Base-by-base conservation (phyloP, 2,329 filamentous ascomycete genomes). In the Colletotrichum brevisporum region DNA sequence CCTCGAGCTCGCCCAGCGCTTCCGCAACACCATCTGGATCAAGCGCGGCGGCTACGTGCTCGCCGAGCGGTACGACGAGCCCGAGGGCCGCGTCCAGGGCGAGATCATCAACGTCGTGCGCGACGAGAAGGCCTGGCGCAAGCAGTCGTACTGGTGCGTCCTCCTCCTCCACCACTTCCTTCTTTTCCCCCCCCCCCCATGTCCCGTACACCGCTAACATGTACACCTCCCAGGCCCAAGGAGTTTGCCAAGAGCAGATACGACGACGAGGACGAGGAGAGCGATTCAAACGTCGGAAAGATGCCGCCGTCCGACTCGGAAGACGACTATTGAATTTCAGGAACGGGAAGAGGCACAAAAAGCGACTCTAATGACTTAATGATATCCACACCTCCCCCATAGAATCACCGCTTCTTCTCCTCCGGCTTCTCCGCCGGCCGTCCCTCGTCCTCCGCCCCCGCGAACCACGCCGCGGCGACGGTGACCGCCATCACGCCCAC, bases 21-120 rank as follows among this genome's bases (percentile, higher is more conserved):
- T 98, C 78, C 92, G 95, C 70, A 96, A 94, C 72, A 96, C 94
- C 2, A 94, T 98, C 72, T 98, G 94, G 93, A 92, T 98, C 79
- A 95, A 93, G 80, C 90, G 94, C 18, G 93, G 94, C 36, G 94
- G 94, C 0, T 98, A 91, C 79, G 94, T 98, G 36, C 82, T 98
- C 12, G 87, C 97, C 15, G 93, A 98, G 73, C 75, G 84, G 16
- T 91, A 89, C 26, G 84, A 91, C 45, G 89, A 90, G 31, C 89
- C 90, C 59, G 91, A 92, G 52, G 94, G 94, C 75, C 94, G 94
- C 79, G 88, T 97, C 13, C 87, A 89, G 60, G 96, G 95, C 15
- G 94, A 97, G 80, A 98, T 99, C 75, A 86, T 97, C 73, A 98
- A 98, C 76, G 90, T 98, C 43, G 94, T 98, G 45, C 87, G 94